Conservation (phyloP, 2,329 filamentous ascomycete species). For the Penicillium aurantiogriseum region DNA sequence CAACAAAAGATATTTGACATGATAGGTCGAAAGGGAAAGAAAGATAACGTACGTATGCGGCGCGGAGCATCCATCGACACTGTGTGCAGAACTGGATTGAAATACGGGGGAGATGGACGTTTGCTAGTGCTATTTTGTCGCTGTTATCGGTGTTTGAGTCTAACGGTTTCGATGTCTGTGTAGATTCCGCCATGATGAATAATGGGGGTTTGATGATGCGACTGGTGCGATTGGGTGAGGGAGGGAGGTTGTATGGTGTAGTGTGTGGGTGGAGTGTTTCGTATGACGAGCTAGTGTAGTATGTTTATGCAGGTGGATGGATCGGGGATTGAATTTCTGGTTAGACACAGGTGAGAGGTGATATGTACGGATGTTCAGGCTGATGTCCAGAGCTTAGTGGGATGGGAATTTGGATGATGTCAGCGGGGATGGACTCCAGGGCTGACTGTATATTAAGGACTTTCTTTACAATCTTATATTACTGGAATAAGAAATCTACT, state of each 20-base stretch:
- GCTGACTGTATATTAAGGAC: neutral
- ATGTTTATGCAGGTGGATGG: neutral
- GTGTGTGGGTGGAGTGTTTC: neutral
- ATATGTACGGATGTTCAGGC: neutral
- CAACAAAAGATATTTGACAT: neutral
- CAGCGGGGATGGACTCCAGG: neutral
- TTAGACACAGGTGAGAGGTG: neutral
- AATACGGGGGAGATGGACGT: conserved; percentile 61
- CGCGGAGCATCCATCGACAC: conserved; percentile 86
- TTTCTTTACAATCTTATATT: neutral
- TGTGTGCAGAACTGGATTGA: conserved; percentile 92
- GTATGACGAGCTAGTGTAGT: neutral
- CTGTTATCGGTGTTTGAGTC: neutral
- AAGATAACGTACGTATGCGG: conserved; percentile 67
- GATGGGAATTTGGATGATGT: conserved; percentile 27
- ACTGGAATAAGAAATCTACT: neutral
- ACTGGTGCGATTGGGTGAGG: neutral
- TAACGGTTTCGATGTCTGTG: neutral
- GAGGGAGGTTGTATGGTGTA: neutral
- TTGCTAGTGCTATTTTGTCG: neutral
- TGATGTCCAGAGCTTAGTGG: neutral
- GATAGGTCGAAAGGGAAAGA: neutral
- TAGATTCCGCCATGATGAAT: neutral
- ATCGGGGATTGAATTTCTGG: neutral
- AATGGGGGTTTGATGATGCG: neutral